Evolutionary conservation across 768 basidiomycete species (phyloP), one percentile per base, ranked within the genome.

Genomic region (Amanita jacksonii): DNA sequence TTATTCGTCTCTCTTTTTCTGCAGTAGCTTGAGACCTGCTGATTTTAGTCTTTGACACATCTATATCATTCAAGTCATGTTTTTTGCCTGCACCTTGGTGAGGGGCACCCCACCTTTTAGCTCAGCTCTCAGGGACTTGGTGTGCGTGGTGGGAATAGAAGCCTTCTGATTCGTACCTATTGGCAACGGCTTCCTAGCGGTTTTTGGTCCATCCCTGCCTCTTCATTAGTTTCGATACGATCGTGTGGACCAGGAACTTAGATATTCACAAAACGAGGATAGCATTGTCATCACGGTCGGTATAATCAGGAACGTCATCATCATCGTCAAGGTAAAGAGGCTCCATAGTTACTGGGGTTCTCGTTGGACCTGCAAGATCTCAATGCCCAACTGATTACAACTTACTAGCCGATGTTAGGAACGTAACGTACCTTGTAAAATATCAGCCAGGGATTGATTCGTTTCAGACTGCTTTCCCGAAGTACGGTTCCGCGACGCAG

Each of bases 141-240:
- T 12, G 6, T 6, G 27, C 27, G 27, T 28, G 27, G 27, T 12
- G 12, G 27, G 27, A 12, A 6, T 28, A 28, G 27, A 28, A 12
- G 12, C 27, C n/a, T n/a, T n/a, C n/a, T n/a, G n/a, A 28, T 28
- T 28, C 6, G 25, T 12, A 10, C 27, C 25, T 7, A 25, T 12
- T n/a, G 13, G 39, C 15, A 74, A 48, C 3, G 75, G 78, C 51
- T 64, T 77, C 22, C 64, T 65, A 10, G 71, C 65, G 38, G 62
- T 62, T 41, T 57, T 70, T 6, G 76, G 73, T 46, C 79, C 77
- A 49, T 80, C 61, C 24, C 68, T 67, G n/a, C 3, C 25, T 23
- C 20, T 50, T 24, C 32, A 35, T 34, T 13, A 43, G 13, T 4
- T 1, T 9, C 6, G 34, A 23, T 19, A 20, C 13, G 19, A 8